Conservation (phyloP, 371 early-diverging fungal species). For the Amoeboaphelidium occidentale region DNA sequence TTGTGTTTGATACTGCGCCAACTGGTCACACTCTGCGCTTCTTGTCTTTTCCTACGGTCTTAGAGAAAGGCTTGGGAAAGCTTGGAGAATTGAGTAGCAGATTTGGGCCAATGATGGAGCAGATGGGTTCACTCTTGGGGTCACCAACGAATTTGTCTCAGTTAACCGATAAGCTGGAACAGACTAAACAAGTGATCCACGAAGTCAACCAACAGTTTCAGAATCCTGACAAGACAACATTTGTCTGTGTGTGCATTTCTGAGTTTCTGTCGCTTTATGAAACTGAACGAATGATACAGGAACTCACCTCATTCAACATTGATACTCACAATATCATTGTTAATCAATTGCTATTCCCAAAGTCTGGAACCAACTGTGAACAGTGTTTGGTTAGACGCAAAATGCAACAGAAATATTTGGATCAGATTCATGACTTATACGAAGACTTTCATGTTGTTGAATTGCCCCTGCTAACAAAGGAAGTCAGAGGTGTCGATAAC, state of each 20-base stretch:
- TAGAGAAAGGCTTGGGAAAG: slow-evolving; percentile 89
- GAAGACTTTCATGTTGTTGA: slow-evolving; percentile 86
- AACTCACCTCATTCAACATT: slow-evolving; percentile 79
- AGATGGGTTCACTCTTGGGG: slow-evolving; percentile 15
- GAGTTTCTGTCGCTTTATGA: slow-evolving; percentile 97
- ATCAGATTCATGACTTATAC: slow-evolving; percentile 90
- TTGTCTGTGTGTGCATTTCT: slow-evolving; percentile 93
- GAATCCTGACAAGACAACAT: slow-evolving; percentile 86
- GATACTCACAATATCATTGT: slow-evolving; percentile 97
- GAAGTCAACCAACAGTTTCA: slow-evolving; percentile 93
- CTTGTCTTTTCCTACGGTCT: slow-evolving; percentile 80
- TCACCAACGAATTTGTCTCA: background rate
- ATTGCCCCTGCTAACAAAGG: slow-evolving; percentile 80
- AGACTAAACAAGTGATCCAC: slow-evolving; percentile 74
- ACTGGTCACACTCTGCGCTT: slow-evolving; percentile 98
- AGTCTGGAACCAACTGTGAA: slow-evolving; percentile 73
- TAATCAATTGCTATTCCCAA: slow-evolving; percentile 89
- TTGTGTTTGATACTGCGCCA: slow-evolving; percentile 97
- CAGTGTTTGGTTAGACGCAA: slow-evolving; percentile 73
- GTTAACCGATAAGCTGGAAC: slow-evolving; percentile 38
- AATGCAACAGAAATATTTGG: slow-evolving; percentile 94
- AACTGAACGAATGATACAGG: slow-evolving; percentile 96
- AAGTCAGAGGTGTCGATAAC: slow-evolving; percentile 82
- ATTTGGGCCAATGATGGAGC: slow-evolving; percentile 85
- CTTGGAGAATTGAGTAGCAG: slow-evolving; percentile 68